phyloP scores from a whole-genome alignment of 2,329 filamentous ascomycete genomes.

The Claviceps africana region DNA sequence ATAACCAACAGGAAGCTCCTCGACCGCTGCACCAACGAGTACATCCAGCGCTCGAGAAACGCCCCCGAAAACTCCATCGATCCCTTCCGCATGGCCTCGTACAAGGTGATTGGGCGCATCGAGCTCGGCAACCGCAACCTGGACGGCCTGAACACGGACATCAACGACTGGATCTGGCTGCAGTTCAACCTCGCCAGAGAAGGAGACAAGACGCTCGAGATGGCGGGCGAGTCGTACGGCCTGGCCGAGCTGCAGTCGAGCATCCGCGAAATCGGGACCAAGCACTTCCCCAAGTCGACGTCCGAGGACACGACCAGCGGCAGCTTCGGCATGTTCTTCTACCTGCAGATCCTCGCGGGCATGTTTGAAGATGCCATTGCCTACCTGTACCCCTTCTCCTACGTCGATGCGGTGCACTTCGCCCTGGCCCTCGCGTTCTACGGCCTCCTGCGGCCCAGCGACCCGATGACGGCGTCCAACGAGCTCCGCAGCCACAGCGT shows the following conservation, averaged over 20 bases:
- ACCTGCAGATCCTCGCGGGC: slow-evolving; percentile 77
- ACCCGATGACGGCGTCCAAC: slow-evolving; percentile 60
- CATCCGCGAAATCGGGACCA: slow-evolving; percentile 76
- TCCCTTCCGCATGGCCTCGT: slow-evolving; percentile 91
- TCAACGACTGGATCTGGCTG: slow-evolving; percentile 60
- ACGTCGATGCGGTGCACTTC: slow-evolving; percentile 90
- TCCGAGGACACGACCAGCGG: slow-evolving; percentile 61
- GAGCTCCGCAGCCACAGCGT: slow-evolving; percentile 55
- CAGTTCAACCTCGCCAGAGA: slow-evolving; percentile 57
- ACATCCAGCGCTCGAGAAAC: slow-evolving; percentile 70
- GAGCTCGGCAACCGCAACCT: slow-evolving; percentile 51
- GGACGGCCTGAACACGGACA: slow-evolving; percentile 47
- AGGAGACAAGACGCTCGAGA: slow-evolving; percentile 47
- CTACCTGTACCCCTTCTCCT: slow-evolving; percentile 83
- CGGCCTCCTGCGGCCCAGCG: slow-evolving; percentile 73
- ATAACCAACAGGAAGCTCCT: slow-evolving; percentile 62
- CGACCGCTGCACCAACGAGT: slow-evolving; percentile 79
- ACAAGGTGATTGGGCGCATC: slow-evolving; percentile 85
- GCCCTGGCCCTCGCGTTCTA: slow-evolving; percentile 82
- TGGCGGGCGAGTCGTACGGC: slow-evolving; percentile 52
- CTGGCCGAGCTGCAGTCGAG: slow-evolving; percentile 59
- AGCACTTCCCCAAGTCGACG: slow-evolving; percentile 74
- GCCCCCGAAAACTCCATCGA: slow-evolving; percentile 79
- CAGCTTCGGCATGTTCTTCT: slow-evolving; percentile 82
- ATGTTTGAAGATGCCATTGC: slow-evolving; percentile 90